Conservation (phyloP, 1,284 basidiomycete species). For the Sanghuangporus baumii region DNA sequence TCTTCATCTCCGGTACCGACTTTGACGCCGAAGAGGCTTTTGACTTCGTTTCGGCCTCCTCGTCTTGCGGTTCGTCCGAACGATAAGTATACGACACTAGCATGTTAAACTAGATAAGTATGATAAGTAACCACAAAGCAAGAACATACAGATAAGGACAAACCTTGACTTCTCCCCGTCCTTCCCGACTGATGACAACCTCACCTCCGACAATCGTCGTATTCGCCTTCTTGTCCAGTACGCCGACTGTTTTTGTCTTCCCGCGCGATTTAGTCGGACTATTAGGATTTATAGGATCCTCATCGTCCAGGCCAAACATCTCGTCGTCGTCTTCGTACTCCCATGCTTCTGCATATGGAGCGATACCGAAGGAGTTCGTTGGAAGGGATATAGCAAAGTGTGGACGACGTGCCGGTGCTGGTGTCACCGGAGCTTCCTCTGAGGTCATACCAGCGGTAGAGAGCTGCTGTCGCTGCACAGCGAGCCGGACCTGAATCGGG, state of each 20-base stretch:
- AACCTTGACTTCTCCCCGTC: slow-evolving; percentile 69
- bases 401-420: slow-evolving; percentile 49
- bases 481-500: slow-evolving; percentile 82
- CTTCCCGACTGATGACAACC: slow-evolving; percentile 72
- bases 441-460: slow-evolving; percentile 29
- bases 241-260: slow-evolving; percentile 66
- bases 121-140: slow-evolving; percentile 1
- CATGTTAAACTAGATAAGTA: slow-evolving; percentile 73
- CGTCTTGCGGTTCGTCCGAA: slow-evolving; percentile 72
- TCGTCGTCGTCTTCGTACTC: slow-evolving; percentile 92
- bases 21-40: slow-evolving; percentile 30
- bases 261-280: slow-evolving; percentile 31
- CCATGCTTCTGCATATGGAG: slow-evolving; percentile 90
- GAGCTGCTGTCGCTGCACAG: slow-evolving; percentile 46
- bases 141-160: slow-evolving; percentile 23
- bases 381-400: slow-evolving; percentile 77
- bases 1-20: slow-evolving; percentile 67
- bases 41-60: slow-evolving; percentile 46
- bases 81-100: slow-evolving; percentile 89
- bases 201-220: slow-evolving; percentile 82
- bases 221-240: slow-evolving; percentile 83
- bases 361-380: slow-evolving; percentile 70
- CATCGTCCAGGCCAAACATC: slow-evolving; percentile 72
- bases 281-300: slow-evolving; percentile 38
- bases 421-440: background rate